phyloP scores from a whole-genome alignment of 2,329 filamentous ascomycete genomes.

The Fusarium sp. region DNA sequence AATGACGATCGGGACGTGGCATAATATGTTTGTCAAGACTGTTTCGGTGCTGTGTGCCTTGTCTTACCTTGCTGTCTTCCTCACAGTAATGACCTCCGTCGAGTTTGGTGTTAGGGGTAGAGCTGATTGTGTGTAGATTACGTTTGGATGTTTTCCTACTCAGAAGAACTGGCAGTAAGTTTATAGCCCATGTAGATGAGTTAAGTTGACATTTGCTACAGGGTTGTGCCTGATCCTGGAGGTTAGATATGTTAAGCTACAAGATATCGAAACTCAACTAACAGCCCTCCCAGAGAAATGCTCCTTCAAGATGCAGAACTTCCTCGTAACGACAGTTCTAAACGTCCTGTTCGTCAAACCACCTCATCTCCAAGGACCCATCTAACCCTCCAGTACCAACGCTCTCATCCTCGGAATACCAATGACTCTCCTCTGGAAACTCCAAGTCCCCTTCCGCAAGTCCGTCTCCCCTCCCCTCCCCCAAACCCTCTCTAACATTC shows the following conservation, averaged over 20 bases:
- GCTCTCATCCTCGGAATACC: conserved; percentile 36
- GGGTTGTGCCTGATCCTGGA: conserved; percentile 35
- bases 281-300: conserved; percentile 16
- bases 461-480: neutral
- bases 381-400: conserved; percentile 26
- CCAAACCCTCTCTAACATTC: neutral
- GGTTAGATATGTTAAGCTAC: neutral
- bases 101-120: fast-evolving
- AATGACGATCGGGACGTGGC: conserved; percentile 46
- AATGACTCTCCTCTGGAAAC: conserved; percentile 37
- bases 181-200: fast-evolving
- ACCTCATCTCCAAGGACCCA: too few species aligned
- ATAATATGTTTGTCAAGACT: conserved; percentile 38
- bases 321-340: conserved; percentile 35
- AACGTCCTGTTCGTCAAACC: conserved; percentile 38
- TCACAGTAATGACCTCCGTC: conserved; percentile 22
- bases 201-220: fast-evolving
- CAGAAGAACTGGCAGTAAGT: conserved; percentile 41
- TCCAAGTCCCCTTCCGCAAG: conserved; percentile 39
- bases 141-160: conserved; percentile 38
- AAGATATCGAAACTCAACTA: fast-evolving
- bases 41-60: conserved; percentile 2
- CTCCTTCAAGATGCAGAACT: conserved; percentile 34
- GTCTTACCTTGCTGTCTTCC: conserved; percentile 34
- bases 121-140: conserved; percentile 17